Base-by-base conservation (phyloP, 805 yeast species). In the Yamadazyma insecticola region DNA sequence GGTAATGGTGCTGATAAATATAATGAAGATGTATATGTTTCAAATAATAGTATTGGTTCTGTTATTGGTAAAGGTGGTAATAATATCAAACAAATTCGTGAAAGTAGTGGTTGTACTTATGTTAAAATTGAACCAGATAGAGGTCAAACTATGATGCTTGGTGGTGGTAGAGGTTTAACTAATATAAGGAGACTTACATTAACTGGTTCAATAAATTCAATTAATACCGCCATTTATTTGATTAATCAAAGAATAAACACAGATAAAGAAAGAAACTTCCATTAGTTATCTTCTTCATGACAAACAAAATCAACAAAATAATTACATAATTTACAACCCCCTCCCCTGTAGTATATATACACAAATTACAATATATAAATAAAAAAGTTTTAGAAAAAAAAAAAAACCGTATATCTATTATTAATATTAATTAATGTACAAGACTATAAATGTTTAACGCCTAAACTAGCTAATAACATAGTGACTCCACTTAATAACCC, bases 11-110 rank as follows among this genome's bases (percentile, higher is more conserved):
- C 72, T 24, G 83, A 72, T 45, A 72, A 73, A 45, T 67, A 72
- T 32, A 71, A 76, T 33, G 85, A 83, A 54, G 89, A 81, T 37
- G 67, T 86, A 3, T 79, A 62, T 43, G 86, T 87, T 26, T 88
- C 94, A 15, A 79, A 80, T 49, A 74, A 75, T 22, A 81, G 72
- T 54, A 88, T 87, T 23, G 96, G 96, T 1, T 74, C 84, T 23
- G 79, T 87, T 16, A 87, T 87, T 37, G 96, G 96, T 1, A 84
- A 78, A 55, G 86, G 87, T 19, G 96, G 96, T 13, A 76, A 81
- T 47, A 82, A 80, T 44, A 80, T 87, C 36, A 81, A 78, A 47
- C 86, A 82, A 40, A 78, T 87, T 29, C 72, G 90, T 40, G 79
- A 78, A 37, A 67, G 75, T 17, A 76, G 90, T 13, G 90, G 94